Evolutionary conservation across 2,329 filamentous ascomycete species (phyloP), one percentile per base, ranked within the genome.

Genomic region (Cordyceps farinosa): DNA sequence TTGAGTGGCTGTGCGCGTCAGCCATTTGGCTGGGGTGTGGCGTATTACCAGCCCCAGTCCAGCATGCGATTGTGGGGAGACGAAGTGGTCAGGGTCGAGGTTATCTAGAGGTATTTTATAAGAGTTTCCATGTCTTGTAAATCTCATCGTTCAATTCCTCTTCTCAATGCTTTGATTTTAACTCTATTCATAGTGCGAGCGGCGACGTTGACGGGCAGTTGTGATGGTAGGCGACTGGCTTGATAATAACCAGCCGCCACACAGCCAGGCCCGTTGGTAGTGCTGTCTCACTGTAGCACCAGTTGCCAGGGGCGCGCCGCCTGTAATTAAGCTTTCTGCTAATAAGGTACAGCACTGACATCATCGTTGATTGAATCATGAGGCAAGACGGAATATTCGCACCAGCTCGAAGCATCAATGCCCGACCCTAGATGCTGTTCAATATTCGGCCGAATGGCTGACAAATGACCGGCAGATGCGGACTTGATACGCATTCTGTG

Each of bases 1-100:
- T 36, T 53, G 47, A n/a, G 47, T 52, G 58, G 58, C 58, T 61
- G 58, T 61, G 58, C 38, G 13, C 30, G 27, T 45, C 17, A 13
- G 15, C 17, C 22, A 22, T 22, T 22, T 22, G 22, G 22, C 22
- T 22, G 27, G 36, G 32, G 32, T 53, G 50, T 53, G 50, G 50
- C 50, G 50, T 32, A 36, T 22, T 22, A 53, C 32, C 32, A 5
- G n/a, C 48, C 17, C 45, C 27, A 48, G 45, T 10, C 38, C 38
- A 40, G 38, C 11, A 13, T 40, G 38, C 5, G 15, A 5, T 11
- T 38, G 34, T 38, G 34, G 34, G 34, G 3, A 9, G 34, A 9
- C 3, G 5, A 11, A 38, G 13, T 3, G 15, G 10, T 40, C 9
- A 13, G 5, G 38, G 9, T 15, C 7, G 38, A 40, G 38, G 11